Base-by-base conservation (phyloP, 2,329 filamentous ascomycete species). In the Colletotrichum melonis region DNA sequence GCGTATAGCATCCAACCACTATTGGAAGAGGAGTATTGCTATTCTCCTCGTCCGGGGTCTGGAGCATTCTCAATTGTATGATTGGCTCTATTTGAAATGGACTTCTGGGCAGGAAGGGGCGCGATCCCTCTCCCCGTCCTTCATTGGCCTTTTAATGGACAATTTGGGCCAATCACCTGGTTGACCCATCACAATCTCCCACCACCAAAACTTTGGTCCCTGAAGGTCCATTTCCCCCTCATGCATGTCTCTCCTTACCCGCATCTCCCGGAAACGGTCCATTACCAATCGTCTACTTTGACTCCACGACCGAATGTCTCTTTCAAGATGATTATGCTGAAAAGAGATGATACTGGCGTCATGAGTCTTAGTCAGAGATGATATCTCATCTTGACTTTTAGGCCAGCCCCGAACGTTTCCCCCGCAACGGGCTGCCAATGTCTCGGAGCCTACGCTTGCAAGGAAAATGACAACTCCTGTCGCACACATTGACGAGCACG, bases 241-340 rank as follows among this genome's bases (percentile, higher is more conserved):
- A 76, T 79, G 77, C 77, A 79, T 80, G 79, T 81, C 79, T 81
- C 77, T 79, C 78, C 78, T 66, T 80, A 78, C 76, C 77, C 73
- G 78, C 75, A 71, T 71, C 74, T 74, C 65, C 64, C 56, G 63
- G 72, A 74, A 74, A 54, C 73, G 54, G 22, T 24, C 68, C 68
- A 59, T 67, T 19, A 38, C 70, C 67, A 69, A 70, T 72, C 69
- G 54, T 60, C 56, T 32, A 52, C 67, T 54, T 66, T 24, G 62
- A 30, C 49, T 73, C 49, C 35, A 66, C 71, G 70, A 73, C 22
- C 42, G 57, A 19, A 38, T 24, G 71, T 35, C 67, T 62, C 67
- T 62, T 56, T 73, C 46, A 52, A 49, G 67, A 32, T 49, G 24
- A 19, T 52, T 38, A 35, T 32, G n/a, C 60, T 52, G 35, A 52